Evolutionary conservation across 1,284 basidiomycete genomes (phyloP).

Genomic region (Trichosporon faecale): DNA sequence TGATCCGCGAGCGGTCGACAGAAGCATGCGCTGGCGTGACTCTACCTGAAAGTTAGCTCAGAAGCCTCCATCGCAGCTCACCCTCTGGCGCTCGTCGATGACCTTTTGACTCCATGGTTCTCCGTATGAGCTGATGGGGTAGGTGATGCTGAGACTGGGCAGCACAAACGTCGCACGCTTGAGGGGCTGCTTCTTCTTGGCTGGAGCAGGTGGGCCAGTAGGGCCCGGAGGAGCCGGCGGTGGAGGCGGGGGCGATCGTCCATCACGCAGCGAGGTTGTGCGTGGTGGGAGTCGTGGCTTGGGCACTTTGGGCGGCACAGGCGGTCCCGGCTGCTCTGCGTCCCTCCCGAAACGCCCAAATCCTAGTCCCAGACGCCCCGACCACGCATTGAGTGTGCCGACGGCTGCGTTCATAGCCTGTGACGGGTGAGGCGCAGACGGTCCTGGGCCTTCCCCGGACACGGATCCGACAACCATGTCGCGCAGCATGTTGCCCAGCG

Average conservation of each 20-base stretch:
- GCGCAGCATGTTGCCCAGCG: constrained; percentile 45
- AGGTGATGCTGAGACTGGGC: constrained; percentile 74
- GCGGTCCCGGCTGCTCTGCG: constrained; percentile 9
- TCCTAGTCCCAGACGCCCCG: constrained; percentile 34
- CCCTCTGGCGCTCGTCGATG: constrained; percentile 49
- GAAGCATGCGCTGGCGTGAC: constrained; percentile 62
- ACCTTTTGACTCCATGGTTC: constrained; percentile 72
- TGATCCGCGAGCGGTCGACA: constrained; percentile 42
- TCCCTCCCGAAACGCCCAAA: constrained; percentile 31
- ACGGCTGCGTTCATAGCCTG: constrained; percentile 28
- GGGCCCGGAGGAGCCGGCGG: not conserved
- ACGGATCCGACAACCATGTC: constrained; percentile 44
- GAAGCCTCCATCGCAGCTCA: constrained; percentile 15
- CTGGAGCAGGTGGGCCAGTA: not conserved
- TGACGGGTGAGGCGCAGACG: constrained; percentile 9
- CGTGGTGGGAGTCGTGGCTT: not conserved
- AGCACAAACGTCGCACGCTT: constrained; percentile 82
- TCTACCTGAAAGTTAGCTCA: constrained; percentile 45
- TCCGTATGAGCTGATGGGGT: constrained; percentile 74
- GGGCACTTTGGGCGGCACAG: constrained; percentile 8
- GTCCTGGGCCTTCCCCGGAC: constrained; percentile 30
- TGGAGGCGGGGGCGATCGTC: not conserved
- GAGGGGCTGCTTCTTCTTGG: constrained; percentile 56
- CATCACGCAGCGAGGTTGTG: not conserved
- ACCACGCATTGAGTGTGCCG: constrained; percentile 36